Evolutionary conservation across 2,329 filamentous ascomycete genomes (phyloP), one percentile per base, ranked within the genome.

Genomic region (Penicillium aurantiogriseum): DNA sequence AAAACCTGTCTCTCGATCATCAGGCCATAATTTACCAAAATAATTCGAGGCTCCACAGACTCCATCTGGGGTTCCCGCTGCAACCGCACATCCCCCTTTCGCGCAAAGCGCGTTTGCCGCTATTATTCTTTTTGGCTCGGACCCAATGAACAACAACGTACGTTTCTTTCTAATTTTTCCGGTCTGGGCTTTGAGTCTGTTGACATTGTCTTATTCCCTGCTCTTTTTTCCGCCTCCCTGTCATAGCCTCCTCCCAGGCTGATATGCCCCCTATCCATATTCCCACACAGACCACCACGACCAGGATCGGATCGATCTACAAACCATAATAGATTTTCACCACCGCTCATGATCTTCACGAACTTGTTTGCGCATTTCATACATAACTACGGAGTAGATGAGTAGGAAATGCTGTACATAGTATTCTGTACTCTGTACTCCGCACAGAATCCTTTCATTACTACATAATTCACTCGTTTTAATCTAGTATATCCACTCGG

Each of bases 31-130:
- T 43, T 27, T n/a, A 39, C 51, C 36, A 29, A 47, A 56, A 23
- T 38, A 27, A 39, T 23, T 43, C 15, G 46, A 55, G 52, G 53
- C 61, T 62, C 63, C 55, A 62, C 58, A 25, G 27, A 47, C 27
- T 54, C 49, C 60, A 63, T 69, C 68, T 65, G 68, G 69, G 68
- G 70, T 63, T 69, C 66, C 68, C 69, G 69, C 71, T 70, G 66
- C 64, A 72, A 70, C 69, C 70, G 71, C 71, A 58, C 38, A 51
- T 51, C 49, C 61, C 61, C 48, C 65, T 65, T 63, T 70, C 67
- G 67, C 70, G 69, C 56, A 70, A 71, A 70, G 72, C 73, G 73
- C 73, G 73, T 67, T 75, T 75, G 69, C 72, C 73, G 73, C 71
- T 61, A 50, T 53, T 60, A 55, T 36, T 59, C 15, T 42, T 21